Base-by-base conservation (phyloP, 2,329 filamentous ascomycete species). In the Curvularia lunata region DNA sequence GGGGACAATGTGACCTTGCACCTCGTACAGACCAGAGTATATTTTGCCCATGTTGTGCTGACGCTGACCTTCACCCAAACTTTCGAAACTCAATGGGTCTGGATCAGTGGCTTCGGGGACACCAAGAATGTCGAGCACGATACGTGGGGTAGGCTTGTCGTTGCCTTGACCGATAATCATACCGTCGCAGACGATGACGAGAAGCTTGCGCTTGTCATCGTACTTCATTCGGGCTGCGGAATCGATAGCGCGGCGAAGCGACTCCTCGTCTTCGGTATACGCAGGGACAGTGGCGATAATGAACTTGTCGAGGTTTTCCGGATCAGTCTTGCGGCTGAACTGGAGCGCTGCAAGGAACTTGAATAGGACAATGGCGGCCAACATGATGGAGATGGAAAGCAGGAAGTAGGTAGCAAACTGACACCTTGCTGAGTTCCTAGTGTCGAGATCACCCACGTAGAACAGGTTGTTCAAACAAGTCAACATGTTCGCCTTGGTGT, bases 101-200 rank as follows among this genome's bases (percentile, higher is more conserved):
- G 96, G 95, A 72, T 99, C 94, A 16, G 97, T 91, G 2, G 89
- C 91, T 68, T 97, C 93, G 1, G 92, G 90, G 28, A 99, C 95
- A 63, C 95, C 95, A 5, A 99, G 84, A 82, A 99, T 99, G 71
- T 99, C 95, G 53, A 99, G 84, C 23, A 99, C 93, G 66, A 99
- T 99, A 61, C 93, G 88, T 42, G 95, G 95, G 0, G 95, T 99
- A 6, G 95, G 92, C 61, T 92, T 87, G 76, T 99, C 95, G 78
- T 99, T 99, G 72, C 95, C 95, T 80, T 97, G 93, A 71, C 95
- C 95, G 65, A 99, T 96, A 82, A 99, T 99, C 94, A 99, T 98
- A 79, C 95, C 95, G 73, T 99, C 95, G 72, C 95, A 99, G 63
- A 99, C 84, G 61, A 99, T 84, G 65, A 97, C 87, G 25, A 99